phyloP scores from a whole-genome alignment of 768 basidiomycete species.

The Trametopsis cervina region DNA sequence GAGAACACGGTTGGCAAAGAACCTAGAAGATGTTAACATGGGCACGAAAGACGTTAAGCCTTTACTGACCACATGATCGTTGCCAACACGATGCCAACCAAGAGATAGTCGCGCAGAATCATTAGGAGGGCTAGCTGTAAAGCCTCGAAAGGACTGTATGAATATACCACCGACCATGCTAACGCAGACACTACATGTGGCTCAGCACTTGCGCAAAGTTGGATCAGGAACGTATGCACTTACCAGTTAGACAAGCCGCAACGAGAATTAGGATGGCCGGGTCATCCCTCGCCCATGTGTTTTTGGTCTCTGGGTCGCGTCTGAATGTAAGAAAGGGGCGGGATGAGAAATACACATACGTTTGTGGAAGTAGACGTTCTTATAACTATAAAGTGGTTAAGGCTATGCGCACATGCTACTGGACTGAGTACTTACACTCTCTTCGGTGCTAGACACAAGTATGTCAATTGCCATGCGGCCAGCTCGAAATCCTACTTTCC shows the following conservation, averaged over 20 bases:
- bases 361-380: constrained; percentile 97
- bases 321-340: neutral
- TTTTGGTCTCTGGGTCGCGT: constrained; percentile 76
- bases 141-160: constrained; percentile 46
- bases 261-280: constrained; percentile 91
- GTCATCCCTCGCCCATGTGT: constrained; percentile 97
- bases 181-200: constrained; percentile 72
- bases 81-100: constrained; percentile 67
- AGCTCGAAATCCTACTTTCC: constrained; percentile 83
- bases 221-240: too few species aligned
- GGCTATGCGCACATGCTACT: constrained; percentile 1
- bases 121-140: constrained; percentile 69
- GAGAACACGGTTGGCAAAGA: constrained; percentile 65
- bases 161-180: constrained; percentile 84
- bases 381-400: constrained; percentile 49
- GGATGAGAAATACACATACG: too few species aligned
- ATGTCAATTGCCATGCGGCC: constrained; percentile 93
- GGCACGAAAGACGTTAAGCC: neutral
- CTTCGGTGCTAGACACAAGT: constrained; percentile 85
- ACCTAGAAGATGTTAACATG: constrained; percentile 31
- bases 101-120: constrained; percentile 84
- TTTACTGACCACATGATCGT: constrained; percentile 73
- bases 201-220: too few species aligned
- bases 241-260: constrained; percentile 69
- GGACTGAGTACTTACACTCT: constrained; percentile 61